These are phyloP conservation scores for Pistacia vera DNA, from an alignment of 345 rosid species.

Conservation along the genomic window DNA sequence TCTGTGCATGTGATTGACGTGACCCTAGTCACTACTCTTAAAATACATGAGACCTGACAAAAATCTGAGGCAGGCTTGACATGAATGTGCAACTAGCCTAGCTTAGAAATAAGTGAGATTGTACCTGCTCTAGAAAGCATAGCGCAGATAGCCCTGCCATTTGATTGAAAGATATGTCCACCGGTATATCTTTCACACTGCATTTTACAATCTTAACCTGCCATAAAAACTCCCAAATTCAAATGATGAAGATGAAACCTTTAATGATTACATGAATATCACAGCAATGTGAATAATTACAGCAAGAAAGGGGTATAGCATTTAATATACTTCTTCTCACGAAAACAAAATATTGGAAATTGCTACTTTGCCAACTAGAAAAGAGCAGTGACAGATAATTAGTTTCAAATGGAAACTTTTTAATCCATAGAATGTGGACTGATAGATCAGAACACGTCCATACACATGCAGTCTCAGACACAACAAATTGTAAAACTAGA, in stretches of 20 bases:
- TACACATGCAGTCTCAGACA: background rate
- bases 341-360: background rate
- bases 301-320: background rate
- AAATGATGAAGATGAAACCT: background rate
- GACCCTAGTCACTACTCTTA: background rate
- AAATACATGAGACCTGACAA: background rate
- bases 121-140: slow-evolving; percentile 83
- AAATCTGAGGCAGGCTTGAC: background rate
- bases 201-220: slow-evolving; percentile 88
- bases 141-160: slow-evolving; percentile 68
- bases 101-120: slow-evolving; percentile 3
- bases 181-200: slow-evolving; percentile 55
- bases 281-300: background rate
- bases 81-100: background rate
- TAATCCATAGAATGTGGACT: background rate
- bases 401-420: background rate
- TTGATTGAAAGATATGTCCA: slow-evolving; percentile 89
- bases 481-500: background rate
- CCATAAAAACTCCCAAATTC: slow-evolving; percentile 19
- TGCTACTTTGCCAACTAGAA: background rate
- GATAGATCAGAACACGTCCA: background rate
- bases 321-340: background rate
- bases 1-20: background rate
- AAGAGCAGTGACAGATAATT: background rate
- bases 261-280: background rate